Base-by-base conservation (phyloP, 2,329 filamentous ascomycete species). In the Endocalyx cinctus region DNA sequence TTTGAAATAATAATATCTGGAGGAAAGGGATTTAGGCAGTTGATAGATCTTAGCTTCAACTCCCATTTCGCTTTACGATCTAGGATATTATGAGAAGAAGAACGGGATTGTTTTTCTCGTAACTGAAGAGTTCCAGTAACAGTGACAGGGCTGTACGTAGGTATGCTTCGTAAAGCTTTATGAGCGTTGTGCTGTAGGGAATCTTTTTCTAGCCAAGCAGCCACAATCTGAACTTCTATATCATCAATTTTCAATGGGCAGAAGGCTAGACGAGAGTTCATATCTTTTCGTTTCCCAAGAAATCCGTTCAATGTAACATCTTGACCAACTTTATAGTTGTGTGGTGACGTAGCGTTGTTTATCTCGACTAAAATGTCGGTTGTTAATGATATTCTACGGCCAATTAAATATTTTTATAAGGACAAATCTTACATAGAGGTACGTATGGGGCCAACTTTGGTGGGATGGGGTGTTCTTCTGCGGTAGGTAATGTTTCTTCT, bases 1-100 rank as follows among this genome's bases (percentile, higher is more conserved):
- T 79, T 66, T 2, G 82, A 84, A 41, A 94, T 77, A 38, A 92
- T 81, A 36, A 94, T 79, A 42, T 89, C 77, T 27, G 75, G 74
- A 1, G 84, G 78, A 34, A 94, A 87, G 1, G 72, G 63, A 47
- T 90, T 90, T 4, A 96, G 69, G 31, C 76, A 71, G 27, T 76
- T 66, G 7, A 94, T 71, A 4, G 70, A 69, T 29, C 72, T 63
- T 13, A 88, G 59, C 5, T 70, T 66, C 31, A 92, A 59, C 46
- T 88, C 82, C 38, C 78, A 52, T 10, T 29, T 29, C 2, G 27
- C 5, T 29, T 4, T 7, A 17, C n/a, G 20, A 23, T 23, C 8
- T 8, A 8, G 20, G 20, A 23, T n/a, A 23, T n/a, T n/a, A n/a
- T n/a, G n/a, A n/a, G n/a, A n/a, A n/a, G 20, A 8, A 23, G 20